Base-by-base conservation (phyloP, 2,329 filamentous ascomycete species). In the Fonsecaea erecta region DNA sequence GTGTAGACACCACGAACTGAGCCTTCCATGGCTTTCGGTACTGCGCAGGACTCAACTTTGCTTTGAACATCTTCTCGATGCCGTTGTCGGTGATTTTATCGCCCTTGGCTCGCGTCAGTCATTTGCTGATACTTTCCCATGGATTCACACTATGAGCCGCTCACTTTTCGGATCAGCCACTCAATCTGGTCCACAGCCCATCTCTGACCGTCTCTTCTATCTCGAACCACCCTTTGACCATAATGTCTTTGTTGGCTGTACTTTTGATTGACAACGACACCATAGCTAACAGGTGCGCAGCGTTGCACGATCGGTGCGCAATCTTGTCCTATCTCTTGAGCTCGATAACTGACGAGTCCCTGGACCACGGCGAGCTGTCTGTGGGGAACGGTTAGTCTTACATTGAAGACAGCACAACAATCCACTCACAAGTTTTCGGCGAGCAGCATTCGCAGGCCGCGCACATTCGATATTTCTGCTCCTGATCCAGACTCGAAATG, bases 271-370 rank as follows among this genome's bases (percentile, higher is more conserved):
- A 75, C 75, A 9, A 77, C 68, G 18, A 78, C 75, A 0, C 76
- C 76, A 63, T 78, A 78, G 55, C 75, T 77, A 1, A 75, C 70
- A 2, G 74, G 75, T 8, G 74, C 74, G 62, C 76, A 75, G 48
- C 76, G 66, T 12, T 73, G 70, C 12, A 71, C 73, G 58, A 77
- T 75, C 14, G 73, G 72, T 1, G 71, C 60, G 1, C 72, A 68
- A 16, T 71, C 71, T 7, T 67, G 69, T 28, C 72, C 71, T 11
- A 77, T 60, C 32, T 73, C 71, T 54, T 77, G 75, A 7, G 74
- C 73, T 2, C 75, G 72, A 40, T 77, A 74, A 16, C 75, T 67
- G 12, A 77, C 75, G 21, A 77, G 52, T 8, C 76, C 76, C 55
- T 75, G 73, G 6, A 76, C 75, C 1, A 77, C 75, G 1, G 71